Evolutionary conservation across 164 flowering plant species (phyloP), one percentile per base, ranked within the genome.

Genomic region (Sextonia rubra): DNA sequence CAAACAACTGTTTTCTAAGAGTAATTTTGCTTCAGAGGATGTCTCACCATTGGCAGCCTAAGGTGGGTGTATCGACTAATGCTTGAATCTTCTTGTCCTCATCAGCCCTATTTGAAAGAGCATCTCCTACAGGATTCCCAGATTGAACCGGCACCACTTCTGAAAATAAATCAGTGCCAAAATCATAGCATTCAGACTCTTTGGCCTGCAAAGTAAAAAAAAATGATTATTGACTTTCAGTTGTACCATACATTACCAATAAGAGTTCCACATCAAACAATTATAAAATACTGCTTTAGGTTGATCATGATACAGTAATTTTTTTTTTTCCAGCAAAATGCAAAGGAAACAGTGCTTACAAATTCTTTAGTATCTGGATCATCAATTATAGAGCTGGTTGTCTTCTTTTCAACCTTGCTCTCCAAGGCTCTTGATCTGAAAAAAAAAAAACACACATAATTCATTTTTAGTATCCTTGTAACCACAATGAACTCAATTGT

Each of bases 21-120:
- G 37, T 14, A 64, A 24, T 8, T 4, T 24, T 64, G 8, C 29
- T 30, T 30, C 4, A 27, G 66, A 27, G 4, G 47, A 27, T 18
- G 70, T 70, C 91, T 85, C 66, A 96, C 99, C 85, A 82, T 70
- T 87, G 95, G 98, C 99, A 96, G 73, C 93, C 94, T 73, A 93
- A 78, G 61, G 90, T 88, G 56, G 98, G 85, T 15, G 90, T 87
- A 66, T 91, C 92, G 68, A 91, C 84, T 70, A 93, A 87, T 58
- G 97, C 98, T 82, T 90, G 87, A 24, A 96, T 87, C 78, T 88
- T 96, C 85, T 88, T 89, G 69, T 93, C 98, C 75, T 96, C 98
- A 66, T 96, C 99, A 76, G 82, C 95, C 82, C 79, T 85, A 76
- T 82, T 89, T 3, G 89, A 79, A 64, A 88, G 83, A 1, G 86